These are phyloP conservation scores for Apiotrichum gamsii DNA, from an alignment of 1,284 basidiomycete genomes.

Conservation along the genomic window DNA sequence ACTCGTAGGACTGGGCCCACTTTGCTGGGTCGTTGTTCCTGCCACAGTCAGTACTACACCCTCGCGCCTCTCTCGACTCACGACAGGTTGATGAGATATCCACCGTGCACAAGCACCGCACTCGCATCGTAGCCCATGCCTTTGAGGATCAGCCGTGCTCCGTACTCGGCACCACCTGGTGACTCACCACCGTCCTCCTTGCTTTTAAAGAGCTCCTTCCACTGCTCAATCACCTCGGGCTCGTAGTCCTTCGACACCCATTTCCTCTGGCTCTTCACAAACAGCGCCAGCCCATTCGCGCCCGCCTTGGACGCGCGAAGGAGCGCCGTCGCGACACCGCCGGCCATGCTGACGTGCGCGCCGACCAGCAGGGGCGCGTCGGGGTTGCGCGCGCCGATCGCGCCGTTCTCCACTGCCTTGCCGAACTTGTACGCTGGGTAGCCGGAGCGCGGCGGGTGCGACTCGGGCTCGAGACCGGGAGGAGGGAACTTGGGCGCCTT, in stretches of 20 bases:
- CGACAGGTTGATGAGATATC: slow-evolving; percentile 77
- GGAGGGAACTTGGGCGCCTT: slow-evolving; percentile 31
- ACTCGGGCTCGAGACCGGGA: slow-evolving; percentile 31
- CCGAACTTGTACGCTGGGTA: slow-evolving; percentile 27
- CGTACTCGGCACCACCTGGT: too few relatives aligned
- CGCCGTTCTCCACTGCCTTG: slow-evolving; percentile 15
- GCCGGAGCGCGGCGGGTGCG: slow-evolving; percentile 37
- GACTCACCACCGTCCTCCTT: slow-evolving; percentile 39
- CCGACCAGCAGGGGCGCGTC: slow-evolving; percentile 52
- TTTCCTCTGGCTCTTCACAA: slow-evolving; percentile 74
- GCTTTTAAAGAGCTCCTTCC: slow-evolving; percentile 54
- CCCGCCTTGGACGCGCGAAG: slow-evolving; percentile 66
- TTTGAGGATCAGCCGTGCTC: too few relatives aligned
- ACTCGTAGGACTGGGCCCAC: slow-evolving; percentile 67
- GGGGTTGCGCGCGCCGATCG: slow-evolving; percentile 15
- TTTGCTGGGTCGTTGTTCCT: slow-evolving; percentile 56
- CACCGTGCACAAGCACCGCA: slow-evolving; percentile 71
- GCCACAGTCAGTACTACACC: slow-evolving; percentile 4
- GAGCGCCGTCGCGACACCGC: slow-evolving; percentile 68
- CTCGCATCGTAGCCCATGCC: slow-evolving; percentile 56
- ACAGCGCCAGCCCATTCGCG: slow-evolving; percentile 74
- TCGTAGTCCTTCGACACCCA: slow-evolving; percentile 63
- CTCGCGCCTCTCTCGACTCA: slow-evolving; percentile 8
- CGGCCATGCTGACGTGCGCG: slow-evolving; percentile 73
- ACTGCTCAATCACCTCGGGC: slow-evolving; percentile 52